Evolutionary conservation across 192 early-diverging fungal species (phyloP).

Genomic region (Geranomyces variabilis): DNA sequence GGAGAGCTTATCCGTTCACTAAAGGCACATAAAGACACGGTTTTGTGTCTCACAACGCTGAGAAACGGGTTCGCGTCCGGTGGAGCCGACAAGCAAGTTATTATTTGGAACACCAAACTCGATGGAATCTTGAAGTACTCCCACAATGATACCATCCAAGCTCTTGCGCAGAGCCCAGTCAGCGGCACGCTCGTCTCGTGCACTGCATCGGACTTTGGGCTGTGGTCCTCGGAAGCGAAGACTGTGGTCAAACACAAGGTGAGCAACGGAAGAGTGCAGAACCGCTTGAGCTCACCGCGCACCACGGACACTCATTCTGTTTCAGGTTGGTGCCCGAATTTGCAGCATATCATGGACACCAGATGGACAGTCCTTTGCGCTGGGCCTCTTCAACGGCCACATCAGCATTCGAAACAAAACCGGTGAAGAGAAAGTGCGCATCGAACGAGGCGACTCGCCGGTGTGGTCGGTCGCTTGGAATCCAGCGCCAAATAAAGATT

Average conservation of each 20-base stretch:
- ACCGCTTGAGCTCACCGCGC: background rate
- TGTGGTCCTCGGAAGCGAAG: conserved; percentile 62
- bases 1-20: conserved; percentile 57
- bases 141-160: conserved; percentile 60
- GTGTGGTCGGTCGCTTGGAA: conserved; percentile 61
- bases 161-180: conserved; percentile 50
- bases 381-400: conserved; percentile 61
- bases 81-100: conserved; percentile 64
- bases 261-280: background rate
- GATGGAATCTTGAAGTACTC: conserved; percentile 62
- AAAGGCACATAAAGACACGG: conserved; percentile 60
- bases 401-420: conserved; percentile 53
- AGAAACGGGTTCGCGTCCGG: conserved; percentile 57
- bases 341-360: conserved; percentile 53
- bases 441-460: conserved; percentile 55
- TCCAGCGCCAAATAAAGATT: conserved; percentile 45
- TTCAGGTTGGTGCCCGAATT: conserved; percentile 53
- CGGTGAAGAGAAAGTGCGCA: conserved; percentile 60
- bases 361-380: conserved; percentile 61
- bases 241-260: conserved; percentile 61
- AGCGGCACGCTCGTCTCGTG: conserved; percentile 55
- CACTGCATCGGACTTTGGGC: conserved; percentile 58
- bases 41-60: conserved; percentile 35
- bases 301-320: no score
- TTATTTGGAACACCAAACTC: conserved; percentile 59